Conservation (phyloP, 2,329 filamentous ascomycete genomes). For the Penicillium sp. region DNA sequence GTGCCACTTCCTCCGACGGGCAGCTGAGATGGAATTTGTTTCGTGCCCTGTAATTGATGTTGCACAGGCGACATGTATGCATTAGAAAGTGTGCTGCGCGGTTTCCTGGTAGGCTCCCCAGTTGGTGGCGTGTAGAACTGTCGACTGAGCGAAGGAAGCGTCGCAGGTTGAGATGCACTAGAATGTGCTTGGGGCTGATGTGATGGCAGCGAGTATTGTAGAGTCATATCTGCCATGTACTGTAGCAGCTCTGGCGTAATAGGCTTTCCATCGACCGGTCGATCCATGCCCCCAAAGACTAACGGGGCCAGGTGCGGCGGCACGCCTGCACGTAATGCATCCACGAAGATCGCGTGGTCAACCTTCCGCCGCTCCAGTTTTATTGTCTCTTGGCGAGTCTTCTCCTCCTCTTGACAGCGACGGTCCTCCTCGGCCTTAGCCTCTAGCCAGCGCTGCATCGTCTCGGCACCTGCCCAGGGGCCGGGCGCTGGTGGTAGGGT, state of each 20-base stretch:
- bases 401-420: constrained; percentile 69
- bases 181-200: not conserved
- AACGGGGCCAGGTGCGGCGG: constrained; percentile 74
- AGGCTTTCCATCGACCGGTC: not conserved
- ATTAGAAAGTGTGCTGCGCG: not conserved
- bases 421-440: constrained; percentile 72
- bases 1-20: not conserved
- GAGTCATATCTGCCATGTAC: not conserved
- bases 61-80: not conserved
- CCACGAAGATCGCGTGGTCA: constrained; percentile 71
- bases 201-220: not conserved
- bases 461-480: constrained; percentile 60
- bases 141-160: constrained; percentile 1
- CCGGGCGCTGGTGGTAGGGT: constrained; percentile 29
- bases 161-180: not conserved
- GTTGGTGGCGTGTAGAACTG: not conserved
- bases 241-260: constrained; percentile 1
- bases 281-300: constrained; percentile 61
- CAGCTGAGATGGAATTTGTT: not conserved
- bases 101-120: not conserved
- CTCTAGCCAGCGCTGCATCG: constrained; percentile 70
- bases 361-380: constrained; percentile 71
- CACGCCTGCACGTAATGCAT: constrained; percentile 68
- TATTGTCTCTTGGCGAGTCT: constrained; percentile 61
- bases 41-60: not conserved